Percentiles rank a stretch among this genome's conserved stretches.
phyloP scores from a whole-genome alignment of 2,329 filamentous ascomycete genomes.

The Sphaerostilbella broomeana region DNA sequence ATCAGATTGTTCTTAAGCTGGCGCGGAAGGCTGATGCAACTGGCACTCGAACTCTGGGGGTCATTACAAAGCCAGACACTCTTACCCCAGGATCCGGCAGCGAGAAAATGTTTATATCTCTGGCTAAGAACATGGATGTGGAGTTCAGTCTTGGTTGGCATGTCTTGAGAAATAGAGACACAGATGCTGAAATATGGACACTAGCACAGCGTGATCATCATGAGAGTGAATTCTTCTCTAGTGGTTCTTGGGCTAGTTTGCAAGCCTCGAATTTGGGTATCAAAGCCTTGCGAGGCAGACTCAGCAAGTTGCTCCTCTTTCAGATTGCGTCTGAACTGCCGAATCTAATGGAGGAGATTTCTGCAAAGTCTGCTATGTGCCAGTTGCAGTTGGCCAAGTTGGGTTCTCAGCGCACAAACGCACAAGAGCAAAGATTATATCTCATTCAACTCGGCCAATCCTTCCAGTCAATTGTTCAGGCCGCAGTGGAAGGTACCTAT shows the following conservation, averaged over 20 bases:
- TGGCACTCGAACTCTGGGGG: conserved; percentile 44
- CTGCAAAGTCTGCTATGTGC: conserved; percentile 28
- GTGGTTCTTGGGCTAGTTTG: conserved; percentile 33
- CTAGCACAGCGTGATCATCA: conserved; percentile 30
- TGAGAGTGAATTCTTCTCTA: conserved; percentile 39
- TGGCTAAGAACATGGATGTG: conserved; percentile 41
- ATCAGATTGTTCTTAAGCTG: conserved; percentile 49
- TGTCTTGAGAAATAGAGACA: conserved; percentile 41
- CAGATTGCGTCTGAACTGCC: conserved; percentile 44
- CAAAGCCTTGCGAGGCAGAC: conserved; percentile 35
- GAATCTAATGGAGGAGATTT: conserved; percentile 37
- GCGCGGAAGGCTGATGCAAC: conserved; percentile 24
- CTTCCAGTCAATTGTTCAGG: conserved; percentile 38
- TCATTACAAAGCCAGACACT: conserved; percentile 53
- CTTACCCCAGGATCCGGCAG: conserved; percentile 27
- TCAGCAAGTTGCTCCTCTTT: conserved; percentile 44
- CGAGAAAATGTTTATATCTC: conserved; percentile 32
- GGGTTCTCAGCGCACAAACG: conserved; percentile 40
- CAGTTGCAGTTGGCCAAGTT: conserved; percentile 36
- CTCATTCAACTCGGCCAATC: conserved; percentile 39
- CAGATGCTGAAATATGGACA: conserved; percentile 26
- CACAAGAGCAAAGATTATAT: conserved; percentile 41
- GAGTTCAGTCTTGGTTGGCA: conserved; percentile 48
- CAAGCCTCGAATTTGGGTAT: conserved; percentile 38
- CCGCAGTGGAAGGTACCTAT: conserved; percentile 46